Conservation (phyloP, 495 filamentous ascomycete species). For the Xanthoparmelia taractica region DNA sequence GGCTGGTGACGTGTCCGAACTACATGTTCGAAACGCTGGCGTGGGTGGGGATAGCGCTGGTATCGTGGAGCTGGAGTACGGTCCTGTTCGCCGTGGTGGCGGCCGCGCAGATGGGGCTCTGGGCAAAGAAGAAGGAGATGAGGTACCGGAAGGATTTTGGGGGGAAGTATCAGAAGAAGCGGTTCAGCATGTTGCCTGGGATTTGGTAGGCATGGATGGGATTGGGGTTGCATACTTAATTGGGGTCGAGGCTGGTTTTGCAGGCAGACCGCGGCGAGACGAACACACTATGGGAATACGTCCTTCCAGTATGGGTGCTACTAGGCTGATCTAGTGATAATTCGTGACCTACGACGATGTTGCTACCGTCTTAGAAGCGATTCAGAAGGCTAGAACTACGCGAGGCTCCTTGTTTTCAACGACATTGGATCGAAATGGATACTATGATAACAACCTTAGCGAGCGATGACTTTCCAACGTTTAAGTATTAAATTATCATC, state of each 20-base stretch:
- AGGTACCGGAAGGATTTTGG: constrained; percentile 84
- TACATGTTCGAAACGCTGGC: constrained; percentile 87
- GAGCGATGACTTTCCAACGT: background rate
- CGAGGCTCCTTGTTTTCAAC: background rate
- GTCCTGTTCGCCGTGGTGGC: constrained; percentile 63
- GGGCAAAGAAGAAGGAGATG: constrained; percentile 89
- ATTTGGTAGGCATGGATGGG: constrained; percentile 35
- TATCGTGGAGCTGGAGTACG: constrained; percentile 70
- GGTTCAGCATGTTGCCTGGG: constrained; percentile 68
- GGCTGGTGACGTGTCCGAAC: constrained; percentile 86
- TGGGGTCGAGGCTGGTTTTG: constrained; percentile 63
- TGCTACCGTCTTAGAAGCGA: background rate
- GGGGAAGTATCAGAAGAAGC: constrained; percentile 85
- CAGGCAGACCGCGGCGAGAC: constrained; percentile 48
- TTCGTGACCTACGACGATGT: background rate
- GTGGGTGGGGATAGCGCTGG: constrained; percentile 69
- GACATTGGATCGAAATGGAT: background rate
- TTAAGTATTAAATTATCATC: background rate
- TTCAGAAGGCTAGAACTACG: background rate
- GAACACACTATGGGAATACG: background rate
- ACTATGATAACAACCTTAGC: background rate
- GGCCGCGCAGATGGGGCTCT: constrained; percentile 65
- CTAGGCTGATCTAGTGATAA: background rate
- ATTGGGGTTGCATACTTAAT: constrained; percentile 55
- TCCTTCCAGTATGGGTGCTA: background rate